A percentile compares a stretch with the other conserved stretches of the same genome.
Conservation (phyloP, 495 filamentous ascomycete genomes). For the Annulohypoxylon nitens region DNA sequence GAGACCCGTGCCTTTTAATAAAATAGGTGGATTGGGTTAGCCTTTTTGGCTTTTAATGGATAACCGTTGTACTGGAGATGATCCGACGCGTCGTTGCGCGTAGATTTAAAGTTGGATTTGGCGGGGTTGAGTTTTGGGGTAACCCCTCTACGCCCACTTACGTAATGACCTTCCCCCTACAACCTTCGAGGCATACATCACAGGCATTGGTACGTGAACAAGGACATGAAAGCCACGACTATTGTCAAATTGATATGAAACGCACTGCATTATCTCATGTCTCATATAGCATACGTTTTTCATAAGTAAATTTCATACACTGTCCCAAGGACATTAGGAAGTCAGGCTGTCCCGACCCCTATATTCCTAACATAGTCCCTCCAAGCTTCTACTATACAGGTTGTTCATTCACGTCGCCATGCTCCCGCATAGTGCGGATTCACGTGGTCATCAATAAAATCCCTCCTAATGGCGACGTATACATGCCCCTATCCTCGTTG, state of each 20-base stretch:
- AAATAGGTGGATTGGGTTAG: background rate
- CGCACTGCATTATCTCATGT: background rate
- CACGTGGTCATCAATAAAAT: constrained; percentile 18
- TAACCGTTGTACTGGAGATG: background rate
- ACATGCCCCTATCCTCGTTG: constrained; percentile 18
- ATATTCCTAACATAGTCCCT: constrained; percentile 3
- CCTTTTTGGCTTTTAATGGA: background rate
- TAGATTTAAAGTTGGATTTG: constrained; percentile 24
- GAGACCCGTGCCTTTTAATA: background rate
- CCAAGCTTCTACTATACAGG: constrained; percentile 40
- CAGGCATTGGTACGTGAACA: background rate
- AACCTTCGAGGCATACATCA: background rate
- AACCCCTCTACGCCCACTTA: constrained; percentile 19
- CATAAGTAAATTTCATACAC: constrained; percentile 24
- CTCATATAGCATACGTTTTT: constrained; percentile 1
- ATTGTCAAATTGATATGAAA: no score
- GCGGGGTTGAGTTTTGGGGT: constrained; percentile 29
- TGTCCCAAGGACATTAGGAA: background rate
- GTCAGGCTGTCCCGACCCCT: background rate
- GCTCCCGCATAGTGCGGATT: constrained; percentile 12
- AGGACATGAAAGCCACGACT: background rate
- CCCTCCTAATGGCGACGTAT: constrained; percentile 13
- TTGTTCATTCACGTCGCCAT: constrained; percentile 21
- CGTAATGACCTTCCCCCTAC: background rate
- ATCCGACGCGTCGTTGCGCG: constrained; percentile 18